Evolutionary conservation across 495 filamentous ascomycete species (phyloP).

Genomic region (Talaromyces stipitatus): DNA sequence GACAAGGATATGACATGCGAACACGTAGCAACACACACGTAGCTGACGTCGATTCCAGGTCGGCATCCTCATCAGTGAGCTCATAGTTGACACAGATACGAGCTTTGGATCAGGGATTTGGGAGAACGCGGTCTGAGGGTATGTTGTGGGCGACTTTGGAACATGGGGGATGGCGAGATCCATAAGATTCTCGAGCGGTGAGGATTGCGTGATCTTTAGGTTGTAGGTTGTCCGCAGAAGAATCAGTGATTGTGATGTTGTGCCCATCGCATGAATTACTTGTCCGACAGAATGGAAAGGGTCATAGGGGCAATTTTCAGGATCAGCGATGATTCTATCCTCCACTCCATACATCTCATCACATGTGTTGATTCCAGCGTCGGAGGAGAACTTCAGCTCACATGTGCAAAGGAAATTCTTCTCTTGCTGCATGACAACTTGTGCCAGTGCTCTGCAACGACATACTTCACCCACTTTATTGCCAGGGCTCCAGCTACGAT

Average conservation of each 20-base stretch:
- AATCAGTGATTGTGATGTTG: slow-evolving; percentile 17
- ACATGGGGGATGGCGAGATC: no score
- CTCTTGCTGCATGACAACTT: slow-evolving; percentile 19
- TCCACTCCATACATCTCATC: slow-evolving; percentile 49
- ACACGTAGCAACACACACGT: no score
- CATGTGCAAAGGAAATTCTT: slow-evolving; percentile 28
- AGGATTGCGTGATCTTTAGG: no score
- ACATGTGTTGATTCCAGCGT: slow-evolving; percentile 31
- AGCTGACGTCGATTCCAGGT: no score
- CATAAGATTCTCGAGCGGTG: no score
- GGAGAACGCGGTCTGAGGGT: no score
- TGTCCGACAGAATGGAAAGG: slow-evolving; percentile 41
- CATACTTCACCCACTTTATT: slow-evolving; percentile 31
- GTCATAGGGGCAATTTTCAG: slow-evolving; percentile 42
- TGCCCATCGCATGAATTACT: slow-evolving; percentile 30
- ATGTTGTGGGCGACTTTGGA: no score
- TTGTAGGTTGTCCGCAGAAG: no score
- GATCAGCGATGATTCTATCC: slow-evolving; percentile 51
- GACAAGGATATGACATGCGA: no score
- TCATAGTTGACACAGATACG: no score
- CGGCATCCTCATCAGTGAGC: no score
- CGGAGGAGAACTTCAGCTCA: slow-evolving; percentile 35
- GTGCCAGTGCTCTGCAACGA: slow-evolving; percentile 13
- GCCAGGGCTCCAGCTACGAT: slow-evolving; percentile 46
- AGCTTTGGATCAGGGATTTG: no score